Evolutionary conservation across 495 filamentous ascomycete genomes (phyloP).

Genomic region (Penicillium chermesinum): DNA sequence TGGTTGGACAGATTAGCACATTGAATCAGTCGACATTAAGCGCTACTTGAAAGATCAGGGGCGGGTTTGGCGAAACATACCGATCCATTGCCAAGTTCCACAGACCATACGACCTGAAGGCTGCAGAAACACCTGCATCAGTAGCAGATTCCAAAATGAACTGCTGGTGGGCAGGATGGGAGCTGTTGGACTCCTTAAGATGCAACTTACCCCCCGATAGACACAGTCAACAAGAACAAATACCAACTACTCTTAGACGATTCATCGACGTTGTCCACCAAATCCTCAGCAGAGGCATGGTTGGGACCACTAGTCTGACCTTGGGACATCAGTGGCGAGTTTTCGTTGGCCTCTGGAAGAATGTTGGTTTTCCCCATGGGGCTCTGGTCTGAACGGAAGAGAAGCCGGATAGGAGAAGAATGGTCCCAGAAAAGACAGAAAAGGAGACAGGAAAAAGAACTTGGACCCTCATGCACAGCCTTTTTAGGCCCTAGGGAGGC

Average conservation of each 20-base stretch:
- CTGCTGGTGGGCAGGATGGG: too few relatives aligned
- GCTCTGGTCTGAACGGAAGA: not conserved
- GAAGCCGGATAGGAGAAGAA: not conserved
- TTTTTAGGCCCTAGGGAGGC: not conserved
- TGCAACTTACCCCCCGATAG: slow-evolving; percentile 65
- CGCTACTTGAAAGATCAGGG: not conserved
- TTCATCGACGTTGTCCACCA: slow-evolving; percentile 10
- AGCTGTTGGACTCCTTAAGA: too few relatives aligned
- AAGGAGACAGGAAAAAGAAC: not conserved
- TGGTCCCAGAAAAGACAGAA: slow-evolving; percentile 5
- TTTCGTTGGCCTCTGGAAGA: slow-evolving; percentile 18
- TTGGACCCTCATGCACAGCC: not conserved
- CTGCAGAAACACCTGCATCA: slow-evolving; percentile 28
- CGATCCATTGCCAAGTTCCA: slow-evolving; percentile 83
- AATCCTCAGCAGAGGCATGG: not conserved
- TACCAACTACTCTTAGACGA: slow-evolving; percentile 75
- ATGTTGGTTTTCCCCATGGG: slow-evolving; percentile 6
- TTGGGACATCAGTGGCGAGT: slow-evolving; percentile 35
- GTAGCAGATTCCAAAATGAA: not conserved
- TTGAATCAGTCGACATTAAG: not conserved
- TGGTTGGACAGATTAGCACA: not conserved
- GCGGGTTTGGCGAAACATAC: slow-evolving; percentile 31
- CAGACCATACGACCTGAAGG: slow-evolving; percentile 91
- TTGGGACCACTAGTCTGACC: slow-evolving; percentile 9
- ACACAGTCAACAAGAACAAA: slow-evolving; percentile 74